These are phyloP conservation scores for Mortierella sp. DNA, from an alignment of 371 early-diverging fungal genomes.

Conservation along the genomic window DNA sequence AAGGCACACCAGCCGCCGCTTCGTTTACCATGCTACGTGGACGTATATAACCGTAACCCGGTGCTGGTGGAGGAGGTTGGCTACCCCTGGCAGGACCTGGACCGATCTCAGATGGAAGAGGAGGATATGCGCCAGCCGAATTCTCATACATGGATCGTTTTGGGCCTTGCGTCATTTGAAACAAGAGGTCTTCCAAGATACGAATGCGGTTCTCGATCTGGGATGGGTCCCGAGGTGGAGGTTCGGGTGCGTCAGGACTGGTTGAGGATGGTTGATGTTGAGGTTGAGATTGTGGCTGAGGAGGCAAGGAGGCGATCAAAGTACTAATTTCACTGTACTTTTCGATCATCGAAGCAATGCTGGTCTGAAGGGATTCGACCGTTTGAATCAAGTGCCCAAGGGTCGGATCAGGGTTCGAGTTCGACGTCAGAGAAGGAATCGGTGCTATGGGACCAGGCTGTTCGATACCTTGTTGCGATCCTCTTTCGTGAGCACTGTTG, in stretches of 20 bases:
- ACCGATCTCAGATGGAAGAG: not conserved
- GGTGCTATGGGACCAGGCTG: not conserved
- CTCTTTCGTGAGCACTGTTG: not conserved
- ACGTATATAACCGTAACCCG: not conserved
- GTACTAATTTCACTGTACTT: conserved; percentile 6
- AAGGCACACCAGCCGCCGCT: too few relatives aligned
- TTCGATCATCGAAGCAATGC: conserved; percentile 16
- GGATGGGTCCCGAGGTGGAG: not conserved
- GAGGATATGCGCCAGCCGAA: not conserved
- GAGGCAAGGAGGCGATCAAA: not conserved
- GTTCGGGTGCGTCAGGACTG: too few relatives aligned
- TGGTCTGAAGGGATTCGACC: conserved; percentile 8
- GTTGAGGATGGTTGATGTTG: not conserved
- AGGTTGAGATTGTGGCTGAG: too few relatives aligned
- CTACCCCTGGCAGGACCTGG: not conserved
- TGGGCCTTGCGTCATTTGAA: not conserved
- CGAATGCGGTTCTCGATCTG: conserved; percentile 3
- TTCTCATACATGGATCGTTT: too few relatives aligned
- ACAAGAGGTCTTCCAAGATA: not conserved
- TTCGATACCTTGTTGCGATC: not conserved
- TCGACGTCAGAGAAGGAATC: not conserved
- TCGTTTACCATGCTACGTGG: not conserved
- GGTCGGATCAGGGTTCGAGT: not conserved
- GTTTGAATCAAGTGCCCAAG: conserved; percentile 6
- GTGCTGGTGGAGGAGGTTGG: not conserved